Base-by-base conservation (phyloP, 2,329 filamentous ascomycete genomes). In the Whalleya microplaca region DNA sequence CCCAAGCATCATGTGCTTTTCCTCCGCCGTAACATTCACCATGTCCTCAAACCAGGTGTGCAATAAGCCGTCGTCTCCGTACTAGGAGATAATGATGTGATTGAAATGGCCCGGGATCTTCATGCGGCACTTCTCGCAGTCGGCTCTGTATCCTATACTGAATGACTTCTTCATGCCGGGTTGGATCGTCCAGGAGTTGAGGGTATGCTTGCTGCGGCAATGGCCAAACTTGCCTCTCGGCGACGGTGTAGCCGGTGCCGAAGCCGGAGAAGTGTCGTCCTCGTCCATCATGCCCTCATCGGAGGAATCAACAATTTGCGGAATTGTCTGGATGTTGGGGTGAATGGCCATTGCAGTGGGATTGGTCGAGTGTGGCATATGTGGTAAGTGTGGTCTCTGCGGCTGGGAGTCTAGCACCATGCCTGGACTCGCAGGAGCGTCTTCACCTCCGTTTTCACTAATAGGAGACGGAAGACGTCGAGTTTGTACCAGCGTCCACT, bases 61-160 rank as follows among this genome's bases (percentile, higher is more conserved):
- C 37, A 27, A 42, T 14, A 16, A 23, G 29, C 14, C 46, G 29
- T 60, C 43, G 20, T 56, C 48, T 27, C 50, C 59, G 51, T 63
- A 61, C 78, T 84, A 86, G 46, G 83, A 84, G 66, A 86, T 81
- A 61, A 91, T 85, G 57, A 92, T 91, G 73, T 93, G 90, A 68
- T 89, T 92, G 69, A 91, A 92, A 70, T 93, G 90, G 1, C 90
- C 90, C 0, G 90, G 89, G 7, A 91, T 87, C 69, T 87, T 89
- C 69, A 84, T 80, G 44, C 82, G 82, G 73, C 90, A 93, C 73
- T 92, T 92, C 59, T 92, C 89, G 70, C 90, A 93, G 72, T 91
- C 89, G 12, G 86, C 82, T 61, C 89, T 80, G 75, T 88, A 92
- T 48, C 90, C 90, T 84, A 92, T 91, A 66, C 88, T 90, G 71